These are phyloP conservation scores for Penicillium glabrum DNA, from an alignment of 2,329 filamentous ascomycete species.

Conservation along the genomic window DNA sequence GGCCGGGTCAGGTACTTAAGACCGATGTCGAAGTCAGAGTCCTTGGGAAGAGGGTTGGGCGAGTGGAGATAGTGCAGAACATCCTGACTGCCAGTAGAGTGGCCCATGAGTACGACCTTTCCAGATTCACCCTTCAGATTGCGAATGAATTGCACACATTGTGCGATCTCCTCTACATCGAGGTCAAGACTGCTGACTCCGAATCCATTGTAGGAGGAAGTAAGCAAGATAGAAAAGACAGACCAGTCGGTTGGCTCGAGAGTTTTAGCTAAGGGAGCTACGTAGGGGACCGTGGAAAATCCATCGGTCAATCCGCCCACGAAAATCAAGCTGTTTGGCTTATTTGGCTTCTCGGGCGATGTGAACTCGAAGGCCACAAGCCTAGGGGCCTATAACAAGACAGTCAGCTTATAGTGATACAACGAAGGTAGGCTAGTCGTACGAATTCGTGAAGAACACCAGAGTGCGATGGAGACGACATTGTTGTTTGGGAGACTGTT, in stretches of 20 bases:
- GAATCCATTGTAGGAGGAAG: conserved; percentile 57
- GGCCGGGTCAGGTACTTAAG: conserved; percentile 45
- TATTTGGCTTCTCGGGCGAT: conserved; percentile 21
- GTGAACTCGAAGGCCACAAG: conserved; percentile 45
- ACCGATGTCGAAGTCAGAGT: conserved; percentile 23
- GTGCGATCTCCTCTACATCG: conserved; percentile 56
- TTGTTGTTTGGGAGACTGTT: neutral
- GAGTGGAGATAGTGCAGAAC: conserved; percentile 62
- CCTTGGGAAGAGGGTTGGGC: conserved; percentile 38
- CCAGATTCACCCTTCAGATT: conserved; percentile 35
- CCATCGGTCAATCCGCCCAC: conserved; percentile 61
- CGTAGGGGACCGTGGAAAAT: conserved; percentile 56
- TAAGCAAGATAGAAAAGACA: conserved; percentile 52
- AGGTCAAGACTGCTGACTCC: conserved; percentile 53
- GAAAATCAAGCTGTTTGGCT: conserved; percentile 55
- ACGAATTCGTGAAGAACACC: conserved; percentile 41
- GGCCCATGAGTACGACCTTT: conserved; percentile 67
- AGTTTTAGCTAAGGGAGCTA: conserved; percentile 48
- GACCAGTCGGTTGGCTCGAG: conserved; percentile 54
- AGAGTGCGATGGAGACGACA: conserved; percentile 17
- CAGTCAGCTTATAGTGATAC: neutral
- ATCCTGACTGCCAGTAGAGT: conserved; percentile 69
- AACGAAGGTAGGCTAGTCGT: conserved; percentile 8
- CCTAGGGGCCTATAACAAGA: conserved; percentile 32
- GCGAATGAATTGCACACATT: conserved; percentile 54